Evolutionary conservation across 1,284 basidiomycete species (phyloP).

Genomic region (Leccinum huronense): DNA sequence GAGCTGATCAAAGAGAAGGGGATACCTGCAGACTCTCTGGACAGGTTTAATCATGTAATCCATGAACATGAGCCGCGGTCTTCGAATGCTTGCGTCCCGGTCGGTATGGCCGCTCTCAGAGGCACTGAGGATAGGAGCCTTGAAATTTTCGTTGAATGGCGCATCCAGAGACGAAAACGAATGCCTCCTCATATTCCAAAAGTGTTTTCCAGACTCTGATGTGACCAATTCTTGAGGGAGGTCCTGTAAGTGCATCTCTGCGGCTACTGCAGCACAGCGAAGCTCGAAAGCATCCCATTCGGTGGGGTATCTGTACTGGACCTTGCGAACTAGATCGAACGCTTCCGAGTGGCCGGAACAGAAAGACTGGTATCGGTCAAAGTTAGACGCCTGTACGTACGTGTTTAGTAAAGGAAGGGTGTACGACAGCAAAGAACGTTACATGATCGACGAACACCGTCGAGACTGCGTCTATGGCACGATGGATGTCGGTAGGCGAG

Average conservation of each 20-base stretch:
- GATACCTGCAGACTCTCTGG: constrained; percentile 90
- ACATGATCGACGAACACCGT: constrained; percentile 69
- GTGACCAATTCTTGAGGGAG: constrained; percentile 3
- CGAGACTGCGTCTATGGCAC: constrained; percentile 57
- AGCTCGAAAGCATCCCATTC: constrained; percentile 86
- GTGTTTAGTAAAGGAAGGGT: constrained; percentile 7
- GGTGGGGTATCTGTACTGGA: constrained; percentile 55
- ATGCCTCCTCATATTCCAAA: constrained; percentile 31
- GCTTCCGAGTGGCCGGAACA: constrained; percentile 85
- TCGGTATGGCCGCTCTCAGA: constrained; percentile 33
- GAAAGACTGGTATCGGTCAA: constrained; percentile 78
- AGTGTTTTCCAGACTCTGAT: constrained; percentile 19
- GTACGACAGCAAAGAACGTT: constrained; percentile 25
- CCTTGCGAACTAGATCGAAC: constrained; percentile 64
- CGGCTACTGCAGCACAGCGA: constrained; percentile 56
- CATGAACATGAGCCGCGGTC: constrained; percentile 56
- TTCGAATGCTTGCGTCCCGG: constrained; percentile 14
- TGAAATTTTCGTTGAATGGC: constrained; percentile 32
- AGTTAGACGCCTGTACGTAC: constrained; percentile 61
- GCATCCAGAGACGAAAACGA: constrained; percentile 35
- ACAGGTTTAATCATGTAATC: constrained; percentile 91
- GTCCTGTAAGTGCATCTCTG: constrained; percentile 37
- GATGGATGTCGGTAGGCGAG: constrained; percentile 27
- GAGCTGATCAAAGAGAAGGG: constrained; percentile 80
- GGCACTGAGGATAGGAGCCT: constrained; percentile 21